Percentiles rank a stretch among this genome's conserved stretches.
These are phyloP conservation scores for Melaleuca quinquenervia DNA, from an alignment of 345 rosid genomes.

Conservation along the genomic window DNA sequence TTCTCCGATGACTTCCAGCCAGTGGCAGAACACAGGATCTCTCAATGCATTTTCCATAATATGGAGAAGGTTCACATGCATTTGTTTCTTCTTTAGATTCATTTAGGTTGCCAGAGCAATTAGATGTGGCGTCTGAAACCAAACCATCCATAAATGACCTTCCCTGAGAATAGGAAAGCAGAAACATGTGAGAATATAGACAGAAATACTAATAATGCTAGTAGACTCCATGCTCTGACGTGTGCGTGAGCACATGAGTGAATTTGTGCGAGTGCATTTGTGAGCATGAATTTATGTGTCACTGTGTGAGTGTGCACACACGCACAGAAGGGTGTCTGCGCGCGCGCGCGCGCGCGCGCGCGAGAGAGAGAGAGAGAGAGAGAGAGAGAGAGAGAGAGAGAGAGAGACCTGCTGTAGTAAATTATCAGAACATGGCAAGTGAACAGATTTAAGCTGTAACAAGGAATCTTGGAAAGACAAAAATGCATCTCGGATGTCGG, in stretches of 20 bases:
- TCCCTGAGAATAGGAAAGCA: constrained; percentile 28
- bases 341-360: background rate
- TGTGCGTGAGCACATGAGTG: background rate
- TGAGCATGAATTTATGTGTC: background rate
- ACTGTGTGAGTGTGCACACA: background rate
- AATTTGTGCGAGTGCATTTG: background rate
- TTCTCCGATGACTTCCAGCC: constrained; percentile 16
- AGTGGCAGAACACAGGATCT: constrained; percentile 17
- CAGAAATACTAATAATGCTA: background rate
- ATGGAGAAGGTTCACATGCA: constrained; percentile 16
- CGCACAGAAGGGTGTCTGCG: background rate
- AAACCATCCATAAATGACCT: constrained; percentile 26
- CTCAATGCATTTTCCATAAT: constrained; percentile 11
- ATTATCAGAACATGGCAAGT: constrained; percentile 31
- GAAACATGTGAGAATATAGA: background rate
- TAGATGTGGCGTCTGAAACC: constrained; percentile 25
- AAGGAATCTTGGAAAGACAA: constrained; percentile 45
- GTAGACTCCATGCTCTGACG: background rate
- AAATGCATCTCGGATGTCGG: constrained; percentile 51
- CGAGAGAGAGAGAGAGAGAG: background rate
- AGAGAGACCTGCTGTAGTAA: constrained; percentile 37
- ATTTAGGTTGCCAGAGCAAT: constrained; percentile 20
- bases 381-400: constrained; percentile 1
- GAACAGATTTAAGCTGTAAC: constrained; percentile 23
- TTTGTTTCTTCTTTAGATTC: constrained; percentile 25